Conservation (phyloP, 176 grass and related monocot genomes). For the Eremochloa ophiuroides region DNA sequence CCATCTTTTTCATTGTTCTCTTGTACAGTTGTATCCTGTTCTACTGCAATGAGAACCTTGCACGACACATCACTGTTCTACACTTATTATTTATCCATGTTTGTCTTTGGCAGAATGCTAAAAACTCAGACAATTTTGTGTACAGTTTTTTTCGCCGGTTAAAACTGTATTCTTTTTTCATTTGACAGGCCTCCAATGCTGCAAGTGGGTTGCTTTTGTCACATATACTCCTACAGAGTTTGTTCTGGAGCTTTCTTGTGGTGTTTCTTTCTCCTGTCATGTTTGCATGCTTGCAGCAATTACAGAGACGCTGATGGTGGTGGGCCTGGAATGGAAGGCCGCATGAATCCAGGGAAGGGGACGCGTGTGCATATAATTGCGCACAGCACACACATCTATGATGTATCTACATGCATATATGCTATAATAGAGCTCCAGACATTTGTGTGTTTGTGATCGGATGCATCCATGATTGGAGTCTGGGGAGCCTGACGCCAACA, state of each 20-base stretch:
- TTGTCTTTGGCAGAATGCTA: not conserved
- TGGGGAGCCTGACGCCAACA: not conserved
- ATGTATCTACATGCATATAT: not conserved
- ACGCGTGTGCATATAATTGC: not conserved
- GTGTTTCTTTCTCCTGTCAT: not conserved
- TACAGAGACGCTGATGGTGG: not conserved
- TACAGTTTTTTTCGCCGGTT: not conserved
- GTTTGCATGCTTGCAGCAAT: not conserved
- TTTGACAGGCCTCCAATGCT: not conserved
- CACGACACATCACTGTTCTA: not conserved
- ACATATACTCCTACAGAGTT: not conserved
- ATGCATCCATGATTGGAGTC: not conserved
- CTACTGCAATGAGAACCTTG: not conserved
- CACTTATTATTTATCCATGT: not conserved
- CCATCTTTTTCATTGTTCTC: not conserved
- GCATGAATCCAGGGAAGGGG: slow-evolving; percentile 15
- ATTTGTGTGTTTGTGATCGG: not conserved
- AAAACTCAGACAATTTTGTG: not conserved
- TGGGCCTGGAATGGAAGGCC: not conserved
- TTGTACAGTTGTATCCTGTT: not conserved
- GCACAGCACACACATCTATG: not conserved
- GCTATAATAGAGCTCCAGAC: not conserved
- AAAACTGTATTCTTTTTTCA: not conserved
- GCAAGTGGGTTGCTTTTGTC: not conserved
- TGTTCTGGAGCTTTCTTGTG: not conserved